A percentile compares a stretch with the other conserved stretches of the same genome.
phyloP scores from a whole-genome alignment of 116 monocot genomes.

The Iris pallida region DNA sequence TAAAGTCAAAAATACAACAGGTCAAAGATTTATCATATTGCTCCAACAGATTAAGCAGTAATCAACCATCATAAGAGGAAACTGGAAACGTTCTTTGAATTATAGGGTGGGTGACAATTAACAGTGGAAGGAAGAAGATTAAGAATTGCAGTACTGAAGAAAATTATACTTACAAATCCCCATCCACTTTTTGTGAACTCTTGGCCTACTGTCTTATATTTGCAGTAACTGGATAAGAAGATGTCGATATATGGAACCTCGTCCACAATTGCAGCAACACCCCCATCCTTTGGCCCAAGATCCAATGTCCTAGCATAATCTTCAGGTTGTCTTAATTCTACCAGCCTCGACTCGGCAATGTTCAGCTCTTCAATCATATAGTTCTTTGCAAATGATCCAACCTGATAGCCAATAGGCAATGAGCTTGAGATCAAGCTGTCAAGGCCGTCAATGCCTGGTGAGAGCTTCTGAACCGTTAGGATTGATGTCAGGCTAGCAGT shows the following conservation, averaged over 20 bases:
- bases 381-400: conserved; percentile 73
- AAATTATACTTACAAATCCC: conserved; percentile 76
- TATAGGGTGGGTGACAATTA: too few species aligned
- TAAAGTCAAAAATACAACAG: too few species aligned
- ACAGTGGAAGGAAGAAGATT: too few species aligned
- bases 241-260: conserved; percentile 77
- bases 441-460: conserved; percentile 56
- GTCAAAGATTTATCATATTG: too few species aligned
- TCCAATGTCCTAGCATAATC: conserved; percentile 63
- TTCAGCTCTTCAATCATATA: conserved; percentile 69
- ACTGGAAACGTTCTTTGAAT: too few species aligned
- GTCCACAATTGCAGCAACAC: conserved; percentile 77
- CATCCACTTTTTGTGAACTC: conserved; percentile 90
- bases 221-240: conserved; percentile 72
- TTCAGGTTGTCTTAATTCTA: conserved; percentile 38
- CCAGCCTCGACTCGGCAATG: conserved; percentile 60
- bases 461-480: conserved; percentile 87
- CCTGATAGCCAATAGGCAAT: conserved; percentile 65
- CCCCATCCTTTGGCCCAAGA: conserved; percentile 56
- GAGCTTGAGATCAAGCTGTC: conserved; percentile 61
- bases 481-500: conserved; percentile 92
- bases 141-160: background rate
- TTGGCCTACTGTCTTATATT: conserved; percentile 61
- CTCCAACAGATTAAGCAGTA: too few species aligned
- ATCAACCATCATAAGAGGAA: too few species aligned